These are phyloP conservation scores for Calonectria hongkongensis DNA, from an alignment of 2,329 filamentous ascomycete species.

Conservation along the genomic window DNA sequence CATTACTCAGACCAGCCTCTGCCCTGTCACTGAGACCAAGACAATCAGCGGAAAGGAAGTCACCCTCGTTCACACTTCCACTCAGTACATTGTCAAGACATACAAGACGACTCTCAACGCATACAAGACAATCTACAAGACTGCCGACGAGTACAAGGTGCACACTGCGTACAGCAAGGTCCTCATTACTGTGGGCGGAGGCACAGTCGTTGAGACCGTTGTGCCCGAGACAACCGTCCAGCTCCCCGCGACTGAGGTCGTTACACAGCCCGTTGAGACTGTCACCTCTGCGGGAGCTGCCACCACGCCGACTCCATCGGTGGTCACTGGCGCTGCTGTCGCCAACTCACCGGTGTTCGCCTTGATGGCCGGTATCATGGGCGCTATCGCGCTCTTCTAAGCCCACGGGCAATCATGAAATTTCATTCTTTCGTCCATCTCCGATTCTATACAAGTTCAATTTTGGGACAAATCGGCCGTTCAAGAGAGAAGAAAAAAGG, in stretches of 20 bases:
- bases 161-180: slow-evolving; percentile 55
- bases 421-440: slow-evolving; percentile 3
- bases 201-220: slow-evolving; percentile 54
- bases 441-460: slow-evolving; percentile 1
- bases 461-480: slow-evolving; percentile 10
- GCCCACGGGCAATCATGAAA: not conserved
- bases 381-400: slow-evolving; percentile 62
- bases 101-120: slow-evolving; percentile 63
- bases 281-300: slow-evolving; percentile 40
- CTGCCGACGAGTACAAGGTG: slow-evolving; percentile 47
- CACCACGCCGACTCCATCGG: slow-evolving; percentile 48
- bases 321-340: slow-evolving; percentile 57
- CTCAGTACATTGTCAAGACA: slow-evolving; percentile 57
- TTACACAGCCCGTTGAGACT: slow-evolving; percentile 50
- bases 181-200: slow-evolving; percentile 52
- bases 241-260: slow-evolving; percentile 51
- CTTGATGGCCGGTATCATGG: slow-evolving; percentile 62
- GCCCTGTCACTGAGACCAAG: slow-evolving; percentile 64
- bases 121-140: slow-evolving; percentile 52
- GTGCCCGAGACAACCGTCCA: slow-evolving; percentile 55
- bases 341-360: slow-evolving; percentile 60
- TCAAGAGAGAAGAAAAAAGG: not conserved
- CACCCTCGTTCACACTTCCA: slow-evolving; percentile 58
- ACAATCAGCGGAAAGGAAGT: slow-evolving; percentile 51
- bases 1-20: slow-evolving; percentile 65